Base-by-base conservation (phyloP, 768 basidiomycete species). In the Tephrocybe sp. region DNA sequence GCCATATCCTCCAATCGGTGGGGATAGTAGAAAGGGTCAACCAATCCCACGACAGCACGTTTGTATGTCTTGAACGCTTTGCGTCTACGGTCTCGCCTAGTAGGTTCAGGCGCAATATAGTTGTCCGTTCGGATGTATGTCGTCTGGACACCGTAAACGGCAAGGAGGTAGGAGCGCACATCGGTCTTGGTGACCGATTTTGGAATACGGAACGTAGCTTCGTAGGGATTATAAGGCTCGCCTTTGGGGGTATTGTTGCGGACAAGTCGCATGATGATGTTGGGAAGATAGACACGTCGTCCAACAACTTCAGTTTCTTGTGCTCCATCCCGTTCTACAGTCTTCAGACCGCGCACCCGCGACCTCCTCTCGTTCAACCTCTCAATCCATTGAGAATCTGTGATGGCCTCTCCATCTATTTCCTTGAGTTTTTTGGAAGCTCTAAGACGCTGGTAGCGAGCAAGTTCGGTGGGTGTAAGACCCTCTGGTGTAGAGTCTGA, bases 81-180 rank as follows among this genome's bases (percentile, higher is more conserved):
- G 43, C 62, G 68, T 45, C 51, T 49, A 43, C 58, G 68, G 40
- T 61, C 70, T 41, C 42, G 67, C 55, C 30, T 57, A 38, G 65
- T 67, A 42, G 66, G 59, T 16, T 79, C 60, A 39, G 85, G 81
- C 0, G 86, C 79, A 52, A 85, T 72, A 60, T 92, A 92, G 72
- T 89, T 91, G 75, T 91, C 89, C n/a, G 94, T 98, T 45, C 94
- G 91, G 55, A 98, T 92, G 67, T 95, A 97, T 6, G 93, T 96
- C 52, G 89, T 87, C 62, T 85, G 74, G 40, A 98, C 84, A 54
- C 90, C 89, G 60, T 98, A 98, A n/a, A 87, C 80, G 31, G 92
- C 79, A 45, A 71, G 70, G 41, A 98, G 80, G 65, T 96, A 93
- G 0, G 88, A 87, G 35, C 92, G 85, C 33, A 98, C 72, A 70